phyloP scores from a whole-genome alignment of 192 early-diverging fungal genomes.

The Gryganskiella cystojenkinii region DNA sequence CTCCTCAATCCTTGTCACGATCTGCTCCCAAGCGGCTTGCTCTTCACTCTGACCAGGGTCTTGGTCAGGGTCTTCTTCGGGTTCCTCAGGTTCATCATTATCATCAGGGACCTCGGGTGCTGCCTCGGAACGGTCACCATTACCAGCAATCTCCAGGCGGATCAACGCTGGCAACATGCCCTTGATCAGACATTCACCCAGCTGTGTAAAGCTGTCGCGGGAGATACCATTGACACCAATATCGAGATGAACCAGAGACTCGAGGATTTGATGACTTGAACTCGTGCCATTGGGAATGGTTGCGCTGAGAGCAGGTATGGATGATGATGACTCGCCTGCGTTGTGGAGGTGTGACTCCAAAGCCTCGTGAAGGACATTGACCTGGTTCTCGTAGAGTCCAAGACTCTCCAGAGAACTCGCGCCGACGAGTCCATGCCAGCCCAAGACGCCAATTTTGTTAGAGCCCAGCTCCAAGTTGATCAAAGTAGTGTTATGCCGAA shows the following conservation, averaged over 20 bases:
- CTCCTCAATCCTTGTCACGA: conserved; percentile 43
- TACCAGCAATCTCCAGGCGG: conserved; percentile 60
- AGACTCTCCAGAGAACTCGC: conserved; percentile 50
- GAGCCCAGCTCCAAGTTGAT: conserved; percentile 55
- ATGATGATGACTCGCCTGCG: not conserved
- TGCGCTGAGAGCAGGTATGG: not conserved
- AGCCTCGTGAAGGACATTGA: conserved; percentile 43
- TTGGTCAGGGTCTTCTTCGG: not conserved
- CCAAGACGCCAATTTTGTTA: conserved; percentile 51
- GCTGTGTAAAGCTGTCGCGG: conserved; percentile 50
- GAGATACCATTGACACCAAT: conserved; percentile 61
- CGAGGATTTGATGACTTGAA: conserved; percentile 5
- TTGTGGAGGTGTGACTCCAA: conserved; percentile 6
- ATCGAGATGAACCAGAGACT: conserved; percentile 49
- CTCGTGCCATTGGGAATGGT: conserved; percentile 10
- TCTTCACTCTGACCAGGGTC: conserved; percentile 13
- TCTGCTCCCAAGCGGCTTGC: conserved; percentile 52
- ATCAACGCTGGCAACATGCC: conserved; percentile 48
- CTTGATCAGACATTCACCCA: conserved; percentile 53
- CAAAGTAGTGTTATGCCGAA: conserved; percentile 22
- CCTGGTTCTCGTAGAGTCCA: conserved; percentile 58
- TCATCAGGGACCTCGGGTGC: not conserved
- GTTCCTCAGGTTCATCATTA: conserved; percentile 1
- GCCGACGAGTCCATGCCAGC: conserved; percentile 53
- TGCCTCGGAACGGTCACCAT: conserved; percentile 49